Conservation (phyloP, 2,329 filamentous ascomycete species). For the Aspergillus aculeatus region DNA sequence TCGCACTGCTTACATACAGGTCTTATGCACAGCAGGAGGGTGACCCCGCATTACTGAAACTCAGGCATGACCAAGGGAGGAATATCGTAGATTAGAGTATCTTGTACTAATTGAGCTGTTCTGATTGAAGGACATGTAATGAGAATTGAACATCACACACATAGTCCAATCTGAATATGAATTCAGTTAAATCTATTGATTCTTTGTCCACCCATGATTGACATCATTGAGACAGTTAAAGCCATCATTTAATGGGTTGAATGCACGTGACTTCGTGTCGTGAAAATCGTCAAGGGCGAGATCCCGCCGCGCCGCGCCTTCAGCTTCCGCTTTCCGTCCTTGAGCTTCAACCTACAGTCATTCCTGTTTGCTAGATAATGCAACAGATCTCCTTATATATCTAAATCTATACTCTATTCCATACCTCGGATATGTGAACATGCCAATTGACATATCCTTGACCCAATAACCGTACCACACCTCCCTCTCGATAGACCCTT, state of each 20-base stretch:
- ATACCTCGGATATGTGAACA: not conserved
- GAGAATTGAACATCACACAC: too few relatives aligned
- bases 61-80: too few relatives aligned
- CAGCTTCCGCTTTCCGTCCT: not conserved
- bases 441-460: not conserved
- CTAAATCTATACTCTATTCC: not conserved
- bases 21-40: too few relatives aligned
- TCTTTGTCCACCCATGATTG: not conserved
- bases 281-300: conserved; percentile 10
- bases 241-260: not conserved
- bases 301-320: conserved; percentile 19
- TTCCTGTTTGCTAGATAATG: not conserved
- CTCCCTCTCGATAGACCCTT: not conserved
- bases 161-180: too few relatives aligned
- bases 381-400: not conserved
- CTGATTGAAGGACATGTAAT: too few relatives aligned
- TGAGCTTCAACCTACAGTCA: not conserved
- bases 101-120: too few relatives aligned
- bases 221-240: not conserved
- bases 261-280: conserved; percentile 24
- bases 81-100: too few relatives aligned
- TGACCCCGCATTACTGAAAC: too few relatives aligned
- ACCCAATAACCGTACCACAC: not conserved
- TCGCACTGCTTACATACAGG: too few relatives aligned
- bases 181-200: too few relatives aligned